These are phyloP conservation scores for Drechslerella dactyloides DNA, from an alignment of 2,329 filamentous ascomycete genomes.

Conservation along the genomic window DNA sequence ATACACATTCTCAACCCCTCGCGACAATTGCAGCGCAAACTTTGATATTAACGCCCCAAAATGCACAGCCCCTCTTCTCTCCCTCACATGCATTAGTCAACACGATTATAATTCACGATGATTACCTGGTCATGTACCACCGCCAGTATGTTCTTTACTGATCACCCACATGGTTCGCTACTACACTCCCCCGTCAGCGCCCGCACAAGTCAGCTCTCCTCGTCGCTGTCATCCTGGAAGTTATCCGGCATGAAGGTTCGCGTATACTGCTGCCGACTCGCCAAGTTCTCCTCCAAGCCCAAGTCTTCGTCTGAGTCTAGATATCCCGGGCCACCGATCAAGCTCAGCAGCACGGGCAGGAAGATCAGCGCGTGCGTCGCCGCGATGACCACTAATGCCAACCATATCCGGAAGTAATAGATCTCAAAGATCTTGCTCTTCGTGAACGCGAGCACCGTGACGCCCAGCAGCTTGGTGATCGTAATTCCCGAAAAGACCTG, in stretches of 20 bases:
- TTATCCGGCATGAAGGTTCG: constrained; percentile 21
- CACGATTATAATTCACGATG: too few relatives aligned
- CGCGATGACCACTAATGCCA: constrained; percentile 87
- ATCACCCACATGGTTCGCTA: constrained; percentile 27
- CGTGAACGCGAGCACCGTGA: constrained; percentile 90
- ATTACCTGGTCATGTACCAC: too few relatives aligned
- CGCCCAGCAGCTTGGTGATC: constrained; percentile 90
- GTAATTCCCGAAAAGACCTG: constrained; percentile 89
- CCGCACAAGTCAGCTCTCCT: constrained; percentile 42
- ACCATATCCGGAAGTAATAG: constrained; percentile 98
- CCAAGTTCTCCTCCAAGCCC: constrained; percentile 86
- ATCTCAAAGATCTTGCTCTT: constrained; percentile 98
- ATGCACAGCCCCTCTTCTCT: too few relatives aligned
- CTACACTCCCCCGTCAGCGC: constrained; percentile 39
- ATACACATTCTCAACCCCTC: not conserved
- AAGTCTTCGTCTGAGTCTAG: constrained; percentile 85
- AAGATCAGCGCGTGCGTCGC: constrained; percentile 88
- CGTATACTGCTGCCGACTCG: constrained; percentile 63
- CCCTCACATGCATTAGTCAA: too few relatives aligned
- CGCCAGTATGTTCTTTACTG: not conserved
- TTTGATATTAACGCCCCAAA: too few relatives aligned
- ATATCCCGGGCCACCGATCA: constrained; percentile 86
- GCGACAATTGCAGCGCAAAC: too few relatives aligned
- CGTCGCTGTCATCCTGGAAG: constrained; percentile 44
- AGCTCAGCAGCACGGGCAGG: constrained; percentile 83